Base-by-base conservation (phyloP, 768 basidiomycete species). In the Clathrus columnatus region DNA sequence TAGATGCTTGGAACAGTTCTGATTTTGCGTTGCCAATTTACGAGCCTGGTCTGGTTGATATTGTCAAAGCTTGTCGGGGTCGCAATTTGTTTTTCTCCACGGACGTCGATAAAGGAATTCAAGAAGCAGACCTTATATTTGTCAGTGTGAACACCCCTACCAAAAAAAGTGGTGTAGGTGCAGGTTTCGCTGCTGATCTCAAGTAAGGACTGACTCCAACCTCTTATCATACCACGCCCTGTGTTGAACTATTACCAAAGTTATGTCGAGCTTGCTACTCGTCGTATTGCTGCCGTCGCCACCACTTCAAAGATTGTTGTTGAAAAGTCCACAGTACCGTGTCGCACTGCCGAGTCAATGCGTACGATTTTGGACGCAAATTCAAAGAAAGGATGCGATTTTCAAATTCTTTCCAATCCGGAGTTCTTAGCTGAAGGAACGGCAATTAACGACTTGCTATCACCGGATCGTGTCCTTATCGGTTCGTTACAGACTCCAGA, bases 391-490 rank as follows among this genome's bases (percentile, higher is more conserved):
- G 84, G 85, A 63, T 85, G 86, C 72, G 83, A 82, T 57, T 99
- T 99, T 66, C 93, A 98, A 67, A 98, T 99, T 68, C 85, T 99
- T 61, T 98, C 96, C 65, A 99, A 99, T 76, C 96, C 96, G 56
- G 96, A 99, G 69, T 99, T 99, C 77, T 79, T 99, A 47, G 96
- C 96, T 6, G 96, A 99, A 72, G 96, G 96, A 60, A 97, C 96
- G 30, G 96, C 96, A 53, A 94, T 99, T 66, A 63, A 56, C 48
- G 96, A 99, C 69, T 83, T 99, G 26, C 81, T 90, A 69, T 70
- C 65, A 17, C 96, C 96, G 17, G 96, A 99, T 72, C 87, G 96
- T 59, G 95, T 99, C 59, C 82, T 99, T 57, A 96, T 99, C 67
- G 96, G 96, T 20, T 96, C 93, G 28, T 84, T 99, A 8, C 85